Evolutionary conservation across 768 basidiomycete genomes (phyloP), one percentile per base, ranked within the genome.

Genomic region (Lepiota venenata): DNA sequence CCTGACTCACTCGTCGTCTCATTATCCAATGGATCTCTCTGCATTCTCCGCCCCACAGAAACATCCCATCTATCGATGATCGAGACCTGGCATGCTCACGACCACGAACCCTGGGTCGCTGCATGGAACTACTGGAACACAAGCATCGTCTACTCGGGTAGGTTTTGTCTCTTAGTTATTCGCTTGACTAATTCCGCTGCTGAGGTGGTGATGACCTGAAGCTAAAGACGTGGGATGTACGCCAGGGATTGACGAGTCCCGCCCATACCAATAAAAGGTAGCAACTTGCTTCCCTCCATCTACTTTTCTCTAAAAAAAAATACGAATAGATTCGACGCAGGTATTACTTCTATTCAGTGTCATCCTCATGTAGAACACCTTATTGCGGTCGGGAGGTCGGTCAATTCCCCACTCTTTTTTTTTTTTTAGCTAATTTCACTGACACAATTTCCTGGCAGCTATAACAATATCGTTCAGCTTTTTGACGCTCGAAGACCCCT

Each of bases 91-190:
- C 74, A 82, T 55, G 95, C 91, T 1, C 97, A 98, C 61, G 91
- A 94, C 54, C 84, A 85, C 62, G 97, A 99, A 65, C 89, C 95
- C 0, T 99, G 97, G 97, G 83, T 93, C 46, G 84, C 88, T 1
- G 84, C 89, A 1, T 98, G 93, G 87, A 82, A 98, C 62, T 85
- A 88, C 59, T 96, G 93, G 90, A 73, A 94, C 56, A 72, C 76
- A 1, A 83, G 84, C 61, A 67, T 91, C 35, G 74, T 97, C 3
- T 98, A 91, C 71, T 93, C 93, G 10, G 95, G 94, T 90, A 43
- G 11, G 41, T 32, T 32, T 16, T 22, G 36, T 27, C 47, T 21
- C 15, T 15, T 16, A 44, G 20, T 15, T 21, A 35, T 29, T 29
- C 32, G 14, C 20, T 16, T 43, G 46, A 44, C 32, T 38, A 27